Conservation (phyloP, 2,329 filamentous ascomycete species). For the Incumbomyces delicatus region DNA sequence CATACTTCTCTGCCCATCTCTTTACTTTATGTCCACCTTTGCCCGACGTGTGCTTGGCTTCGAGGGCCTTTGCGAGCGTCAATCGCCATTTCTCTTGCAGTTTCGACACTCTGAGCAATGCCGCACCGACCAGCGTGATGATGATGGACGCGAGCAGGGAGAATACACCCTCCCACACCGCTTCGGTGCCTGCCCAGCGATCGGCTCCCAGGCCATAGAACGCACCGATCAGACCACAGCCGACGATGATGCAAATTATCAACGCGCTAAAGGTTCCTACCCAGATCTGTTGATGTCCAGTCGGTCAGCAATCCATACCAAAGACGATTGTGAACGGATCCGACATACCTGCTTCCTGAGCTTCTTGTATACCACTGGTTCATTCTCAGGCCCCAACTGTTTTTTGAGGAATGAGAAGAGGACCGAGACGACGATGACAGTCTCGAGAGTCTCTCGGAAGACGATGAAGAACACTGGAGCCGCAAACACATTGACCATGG, state of each 20-base stretch:
- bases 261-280: constrained; percentile 54
- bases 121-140: constrained; percentile 71
- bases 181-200: constrained; percentile 57
- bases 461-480: constrained; percentile 84
- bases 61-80: constrained; percentile 64
- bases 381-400: constrained; percentile 56
- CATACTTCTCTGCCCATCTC: constrained; percentile 61
- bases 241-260: constrained; percentile 55
- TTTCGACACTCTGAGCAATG: constrained; percentile 70
- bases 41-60: constrained; percentile 41
- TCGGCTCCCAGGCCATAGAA: constrained; percentile 63
- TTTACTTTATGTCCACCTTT: constrained; percentile 23
- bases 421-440: constrained; percentile 77
- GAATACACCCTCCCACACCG: constrained; percentile 75
- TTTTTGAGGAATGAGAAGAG: constrained; percentile 77
- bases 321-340: background rate
- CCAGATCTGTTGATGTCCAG: constrained; percentile 45
- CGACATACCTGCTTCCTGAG: constrained; percentile 51
- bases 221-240: constrained; percentile 58
- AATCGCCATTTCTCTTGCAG: constrained; percentile 80
- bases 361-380: constrained; percentile 55
- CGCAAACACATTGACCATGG: constrained; percentile 62
- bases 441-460: constrained; percentile 77
- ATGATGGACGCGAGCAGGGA: constrained; percentile 65
- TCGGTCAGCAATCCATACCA: no score